These are phyloP conservation scores for barrel medic (Medicago truncatula) DNA, from an alignment of 306 rosid species.

Conservation along the genomic window MtrunA17r5.0-ANR NC_053044.1:15684501-15685000, in stretches of 20 bases:
- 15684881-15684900: too few species aligned
- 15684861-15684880: too few species aligned
- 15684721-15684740: conserved; percentile 28
- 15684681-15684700: conserved; percentile 15
- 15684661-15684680: conserved; percentile 35
- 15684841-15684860: too few species aligned
- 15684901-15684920: too few species aligned
- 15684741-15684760: conserved; percentile 31
- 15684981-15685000: too few species aligned
- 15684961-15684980: too few species aligned
- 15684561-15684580: conserved; percentile 43
- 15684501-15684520: conserved; percentile 14
- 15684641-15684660: conserved; percentile 4
- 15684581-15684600: not conserved
- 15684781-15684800: conserved; percentile 50
- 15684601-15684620: conserved; percentile 5
- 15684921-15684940: too few species aligned
- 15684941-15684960: too few species aligned
- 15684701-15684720: conserved; percentile 17
- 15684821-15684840: too few species aligned
- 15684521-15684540: conserved; percentile 4
- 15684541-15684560: conserved; percentile 35
- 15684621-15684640: not conserved
- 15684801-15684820: not conserved
- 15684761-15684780: conserved; percentile 51